Percentiles rank a stretch among this genome's conserved stretches.
phyloP scores from a whole-genome alignment of 2,329 filamentous ascomycete genomes.

The Aureobasidium lini region DNA sequence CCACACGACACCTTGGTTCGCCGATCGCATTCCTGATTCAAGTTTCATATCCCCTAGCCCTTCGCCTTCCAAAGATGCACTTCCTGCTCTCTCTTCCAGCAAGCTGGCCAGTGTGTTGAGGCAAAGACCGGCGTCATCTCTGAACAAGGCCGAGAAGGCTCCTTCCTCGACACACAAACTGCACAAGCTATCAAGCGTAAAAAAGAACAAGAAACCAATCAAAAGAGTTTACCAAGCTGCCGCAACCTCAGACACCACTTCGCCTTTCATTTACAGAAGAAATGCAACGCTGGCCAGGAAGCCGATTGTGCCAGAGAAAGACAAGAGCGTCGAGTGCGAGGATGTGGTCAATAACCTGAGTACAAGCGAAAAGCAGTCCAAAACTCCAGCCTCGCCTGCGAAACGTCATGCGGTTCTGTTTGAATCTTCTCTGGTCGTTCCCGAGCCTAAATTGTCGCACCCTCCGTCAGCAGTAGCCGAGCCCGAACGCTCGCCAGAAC shows the following conservation, averaged over 20 bases:
- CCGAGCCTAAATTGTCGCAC: neutral
- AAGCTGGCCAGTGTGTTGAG: neutral
- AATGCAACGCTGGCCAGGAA: neutral
- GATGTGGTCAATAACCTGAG: neutral
- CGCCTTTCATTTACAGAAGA: slow-evolving; percentile 10
- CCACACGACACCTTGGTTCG: neutral
- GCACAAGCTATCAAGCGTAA: neutral
- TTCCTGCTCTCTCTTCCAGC: neutral
- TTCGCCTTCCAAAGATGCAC: neutral
- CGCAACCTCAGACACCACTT: neutral
- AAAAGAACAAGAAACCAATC: neutral
- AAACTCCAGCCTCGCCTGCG: neutral
- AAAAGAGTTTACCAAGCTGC: slow-evolving; percentile 1
- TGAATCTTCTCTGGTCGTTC: neutral
- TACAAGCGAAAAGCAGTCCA: neutral
- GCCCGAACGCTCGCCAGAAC: neutral
- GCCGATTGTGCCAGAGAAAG: neutral
- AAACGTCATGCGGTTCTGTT: neutral
- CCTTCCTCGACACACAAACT: neutral
- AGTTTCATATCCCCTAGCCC: neutral
- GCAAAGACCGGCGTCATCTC: neutral
- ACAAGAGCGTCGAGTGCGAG: neutral
- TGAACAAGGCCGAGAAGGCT: neutral
- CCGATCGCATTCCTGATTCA: neutral
- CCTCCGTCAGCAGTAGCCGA: neutral